A percentile compares a stretch with the other conserved stretches of the same genome.
These are phyloP conservation scores for Jacaranda mimosifolia DNA, from an alignment of 257 asterid genomes.

Conservation along the genomic window DNA sequence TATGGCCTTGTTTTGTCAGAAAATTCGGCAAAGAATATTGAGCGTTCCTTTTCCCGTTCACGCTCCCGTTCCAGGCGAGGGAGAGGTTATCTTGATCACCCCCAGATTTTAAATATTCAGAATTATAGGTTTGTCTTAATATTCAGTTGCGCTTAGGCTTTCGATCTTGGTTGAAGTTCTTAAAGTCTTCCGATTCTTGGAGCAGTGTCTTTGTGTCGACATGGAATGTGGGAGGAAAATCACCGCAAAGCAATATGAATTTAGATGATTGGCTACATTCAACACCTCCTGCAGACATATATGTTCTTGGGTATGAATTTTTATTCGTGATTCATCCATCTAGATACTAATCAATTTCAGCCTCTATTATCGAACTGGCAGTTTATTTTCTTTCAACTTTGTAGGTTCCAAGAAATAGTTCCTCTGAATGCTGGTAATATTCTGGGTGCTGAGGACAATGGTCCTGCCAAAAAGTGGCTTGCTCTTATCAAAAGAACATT, in stretches of 20 bases:
- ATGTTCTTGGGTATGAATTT: constrained; percentile 74
- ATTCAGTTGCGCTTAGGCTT: not conserved
- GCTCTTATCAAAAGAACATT: constrained; percentile 74
- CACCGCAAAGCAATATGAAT: constrained; percentile 69
- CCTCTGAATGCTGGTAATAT: constrained; percentile 92
- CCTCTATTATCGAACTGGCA: constrained; percentile 31
- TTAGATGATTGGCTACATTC: constrained; percentile 87
- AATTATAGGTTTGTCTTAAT: constrained; percentile 49
- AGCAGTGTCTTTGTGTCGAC: constrained; percentile 88
- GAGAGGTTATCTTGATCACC: constrained; percentile 87
- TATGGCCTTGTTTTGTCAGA: constrained; percentile 52
- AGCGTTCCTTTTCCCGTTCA: constrained; percentile 63
- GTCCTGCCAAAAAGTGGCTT: constrained; percentile 93
- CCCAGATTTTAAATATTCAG: constrained; percentile 88
- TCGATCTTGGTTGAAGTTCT: constrained; percentile 15
- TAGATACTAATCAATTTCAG: not conserved
- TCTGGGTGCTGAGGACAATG: constrained; percentile 90
- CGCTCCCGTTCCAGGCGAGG: constrained; percentile 69
- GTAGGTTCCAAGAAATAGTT: constrained; percentile 93
- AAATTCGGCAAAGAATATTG: constrained; percentile 53
- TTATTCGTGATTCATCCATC: not conserved
- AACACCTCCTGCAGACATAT: constrained; percentile 93
- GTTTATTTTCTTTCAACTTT: constrained; percentile 33
- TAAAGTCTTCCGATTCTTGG: not conserved
- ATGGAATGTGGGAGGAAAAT: constrained; percentile 95